A percentile compares a stretch with the other conserved stretches of the same genome.
phyloP scores from a whole-genome alignment of 768 basidiomycete genomes.

The Auriculariales sp. region DNA sequence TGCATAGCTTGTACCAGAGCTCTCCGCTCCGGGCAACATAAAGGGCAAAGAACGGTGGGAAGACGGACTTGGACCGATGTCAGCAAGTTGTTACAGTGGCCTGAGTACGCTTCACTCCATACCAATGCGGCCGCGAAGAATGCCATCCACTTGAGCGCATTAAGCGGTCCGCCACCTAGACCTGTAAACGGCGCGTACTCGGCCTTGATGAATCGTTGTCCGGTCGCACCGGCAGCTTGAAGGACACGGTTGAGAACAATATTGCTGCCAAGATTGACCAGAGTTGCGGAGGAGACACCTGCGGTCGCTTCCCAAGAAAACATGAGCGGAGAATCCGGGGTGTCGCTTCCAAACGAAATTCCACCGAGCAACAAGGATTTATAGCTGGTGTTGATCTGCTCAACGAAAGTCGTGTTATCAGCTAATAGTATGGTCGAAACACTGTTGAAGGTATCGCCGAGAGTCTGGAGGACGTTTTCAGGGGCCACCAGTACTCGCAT shows the following conservation, averaged over 20 bases:
- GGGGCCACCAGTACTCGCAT: conserved; percentile 14
- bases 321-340: conserved; percentile 31
- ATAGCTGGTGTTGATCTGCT: conserved; percentile 35
- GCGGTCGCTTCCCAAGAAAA: conserved; percentile 63
- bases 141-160: conserved; percentile 56
- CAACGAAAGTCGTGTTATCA: conserved; percentile 46
- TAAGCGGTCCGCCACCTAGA: conserved; percentile 37
- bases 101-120: conserved; percentile 8
- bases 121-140: conserved; percentile 69
- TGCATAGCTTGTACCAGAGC: conserved; percentile 70
- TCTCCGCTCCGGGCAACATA: conserved; percentile 63
- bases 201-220: conserved; percentile 32
- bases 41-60: conserved; percentile 67
- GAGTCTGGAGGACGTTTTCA: conserved; percentile 24
- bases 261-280: conserved; percentile 59
- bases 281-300: conserved; percentile 37
- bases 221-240: conserved; percentile 23
- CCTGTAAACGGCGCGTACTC: conserved; percentile 45
- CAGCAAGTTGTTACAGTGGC: too few relatives aligned
- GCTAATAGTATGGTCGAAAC: conserved; percentile 32
- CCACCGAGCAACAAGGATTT: conserved; percentile 50
- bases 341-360: conserved; percentile 48
- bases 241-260: conserved; percentile 52
- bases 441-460: conserved; percentile 38
- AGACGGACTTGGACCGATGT: conserved; percentile 64